Percentiles rank a stretch among this genome's conserved stretches.
phyloP scores from a whole-genome alignment of 768 basidiomycete genomes.

The Mycena polygramma region DNA sequence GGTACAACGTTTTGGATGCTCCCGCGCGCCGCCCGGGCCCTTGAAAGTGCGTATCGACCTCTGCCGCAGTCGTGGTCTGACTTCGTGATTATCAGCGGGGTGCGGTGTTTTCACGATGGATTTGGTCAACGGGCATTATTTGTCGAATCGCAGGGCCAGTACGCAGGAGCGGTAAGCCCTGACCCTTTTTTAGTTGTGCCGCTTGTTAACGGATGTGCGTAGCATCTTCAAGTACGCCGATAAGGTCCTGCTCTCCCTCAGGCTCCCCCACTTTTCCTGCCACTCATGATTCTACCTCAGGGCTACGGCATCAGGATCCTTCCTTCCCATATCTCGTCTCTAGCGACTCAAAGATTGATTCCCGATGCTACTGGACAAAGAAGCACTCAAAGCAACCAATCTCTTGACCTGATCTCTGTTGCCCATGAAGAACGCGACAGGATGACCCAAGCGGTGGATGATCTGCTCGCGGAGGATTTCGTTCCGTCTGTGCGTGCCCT shows the following conservation, averaged over 20 bases:
- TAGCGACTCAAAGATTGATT: not conserved
- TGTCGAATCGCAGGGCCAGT: conserved; percentile 16
- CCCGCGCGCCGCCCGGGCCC: conserved; percentile 26
- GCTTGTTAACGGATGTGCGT: not conserved
- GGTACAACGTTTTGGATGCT: conserved; percentile 27
- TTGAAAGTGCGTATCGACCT: conserved; percentile 19
- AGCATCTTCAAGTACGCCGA: conserved; percentile 31
- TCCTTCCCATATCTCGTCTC: conserved; percentile 22
- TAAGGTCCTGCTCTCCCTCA: conserved; percentile 7
- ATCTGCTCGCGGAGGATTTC: too few species aligned
- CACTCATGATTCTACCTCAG: not conserved
- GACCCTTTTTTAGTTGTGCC: too few species aligned
- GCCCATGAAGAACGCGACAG: not conserved
- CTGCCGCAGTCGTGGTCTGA: not conserved
- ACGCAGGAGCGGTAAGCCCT: conserved; percentile 4
- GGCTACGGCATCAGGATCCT: conserved; percentile 27
- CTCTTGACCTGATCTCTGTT: not conserved
- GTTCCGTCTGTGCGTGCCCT: not conserved
- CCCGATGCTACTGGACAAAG: not conserved
- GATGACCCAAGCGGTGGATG: not conserved
- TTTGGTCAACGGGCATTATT: conserved; percentile 21
- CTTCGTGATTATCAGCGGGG: conserved; percentile 3
- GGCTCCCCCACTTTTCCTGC: not conserved
- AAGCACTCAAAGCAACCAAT: too few species aligned
- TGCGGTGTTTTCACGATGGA: conserved; percentile 25